A percentile compares a stretch with the other conserved stretches of the same genome.
Conservation (phyloP, 257 asterid species). For the Nicotiana attenuata region DNA sequence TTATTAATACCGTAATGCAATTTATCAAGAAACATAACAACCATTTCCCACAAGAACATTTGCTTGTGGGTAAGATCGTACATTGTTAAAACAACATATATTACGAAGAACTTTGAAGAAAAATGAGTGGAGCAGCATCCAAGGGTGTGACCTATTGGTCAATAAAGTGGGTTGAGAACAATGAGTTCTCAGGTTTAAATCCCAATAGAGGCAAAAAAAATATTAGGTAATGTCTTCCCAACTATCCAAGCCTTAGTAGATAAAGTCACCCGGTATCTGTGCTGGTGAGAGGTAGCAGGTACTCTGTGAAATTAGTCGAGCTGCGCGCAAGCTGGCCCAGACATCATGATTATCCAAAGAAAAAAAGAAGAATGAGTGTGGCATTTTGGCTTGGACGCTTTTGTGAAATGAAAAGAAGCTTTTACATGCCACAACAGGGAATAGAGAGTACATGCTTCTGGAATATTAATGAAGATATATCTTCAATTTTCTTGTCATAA, state of each 20-base stretch:
- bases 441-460: neutral
- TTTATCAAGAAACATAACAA: neutral
- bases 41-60: neutral
- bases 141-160: too few relatives aligned
- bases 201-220: too few relatives aligned
- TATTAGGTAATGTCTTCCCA: too few relatives aligned
- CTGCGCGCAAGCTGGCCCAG: too few relatives aligned
- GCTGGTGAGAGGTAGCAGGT: too few relatives aligned
- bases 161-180: too few relatives aligned
- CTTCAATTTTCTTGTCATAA: slow-evolving; percentile 1
- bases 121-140: neutral
- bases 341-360: too few relatives aligned
- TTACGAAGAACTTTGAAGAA: neutral
- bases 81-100: neutral
- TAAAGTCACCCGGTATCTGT: too few relatives aligned
- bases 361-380: neutral
- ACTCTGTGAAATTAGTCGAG: too few relatives aligned
- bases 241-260: too few relatives aligned
- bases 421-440: neutral
- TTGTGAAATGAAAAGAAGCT: neutral
- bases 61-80: neutral
- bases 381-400: neutral
- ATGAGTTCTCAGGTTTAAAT: too few relatives aligned
- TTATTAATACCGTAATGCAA: neutral
- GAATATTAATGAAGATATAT: neutral